Conservation (phyloP, 768 basidiomycete genomes). For the Pisolithus microcarpus region DNA sequence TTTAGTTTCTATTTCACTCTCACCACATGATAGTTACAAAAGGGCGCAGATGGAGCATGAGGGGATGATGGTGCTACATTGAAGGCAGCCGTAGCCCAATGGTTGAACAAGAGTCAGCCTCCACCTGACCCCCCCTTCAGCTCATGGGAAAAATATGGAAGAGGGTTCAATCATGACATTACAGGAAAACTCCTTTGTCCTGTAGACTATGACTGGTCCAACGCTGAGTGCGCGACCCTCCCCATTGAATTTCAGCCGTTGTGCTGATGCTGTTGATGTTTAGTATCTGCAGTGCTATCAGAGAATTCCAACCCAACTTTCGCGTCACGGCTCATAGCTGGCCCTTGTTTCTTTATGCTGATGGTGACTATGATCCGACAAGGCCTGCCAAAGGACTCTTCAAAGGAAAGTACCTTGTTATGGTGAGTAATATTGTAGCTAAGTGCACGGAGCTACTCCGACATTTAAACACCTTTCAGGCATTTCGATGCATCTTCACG, state of each 20-base stretch:
- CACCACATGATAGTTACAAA: slow-evolving; percentile 4
- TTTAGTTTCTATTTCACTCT: too few relatives aligned
- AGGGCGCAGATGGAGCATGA: slow-evolving; percentile 7
- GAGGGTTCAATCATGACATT: slow-evolving; percentile 5
- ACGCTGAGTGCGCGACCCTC: background rate
- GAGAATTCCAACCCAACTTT: background rate
- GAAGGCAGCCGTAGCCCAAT: slow-evolving; percentile 1
- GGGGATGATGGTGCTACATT: slow-evolving; percentile 7
- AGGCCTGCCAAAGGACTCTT: background rate
- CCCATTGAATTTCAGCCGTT: background rate
- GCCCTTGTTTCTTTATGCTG: slow-evolving; percentile 4
- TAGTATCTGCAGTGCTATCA: background rate
- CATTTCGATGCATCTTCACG: slow-evolving; percentile 14
- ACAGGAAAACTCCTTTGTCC: slow-evolving; percentile 10
- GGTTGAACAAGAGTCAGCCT: slow-evolving; percentile 6
- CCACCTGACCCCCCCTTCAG: background rate
- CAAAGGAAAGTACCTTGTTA: background rate
- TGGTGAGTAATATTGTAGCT: background rate
- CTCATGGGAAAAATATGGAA: background rate
- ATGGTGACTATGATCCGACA: background rate
- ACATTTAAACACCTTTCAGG: slow-evolving; percentile 5
- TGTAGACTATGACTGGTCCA: slow-evolving; percentile 11
- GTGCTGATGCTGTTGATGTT: background rate
- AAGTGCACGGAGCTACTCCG: too few relatives aligned
- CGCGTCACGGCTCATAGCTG: slow-evolving; percentile 3